Conservation (phyloP, 2,329 filamentous ascomycete genomes). For the Dothideomycetes sp. region DNA sequence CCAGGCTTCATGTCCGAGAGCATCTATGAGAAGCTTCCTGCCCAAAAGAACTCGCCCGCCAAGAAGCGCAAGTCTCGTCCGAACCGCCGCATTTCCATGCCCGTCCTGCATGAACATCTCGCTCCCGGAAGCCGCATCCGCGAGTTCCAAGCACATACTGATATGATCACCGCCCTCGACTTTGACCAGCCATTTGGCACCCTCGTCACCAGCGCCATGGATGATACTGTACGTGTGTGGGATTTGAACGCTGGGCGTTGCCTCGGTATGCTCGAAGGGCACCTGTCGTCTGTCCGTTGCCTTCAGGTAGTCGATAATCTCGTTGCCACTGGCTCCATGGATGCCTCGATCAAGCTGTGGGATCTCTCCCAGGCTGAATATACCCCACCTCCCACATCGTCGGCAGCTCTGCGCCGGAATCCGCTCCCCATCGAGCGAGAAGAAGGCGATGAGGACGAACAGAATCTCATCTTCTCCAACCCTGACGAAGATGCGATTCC, state of each 20-base stretch:
- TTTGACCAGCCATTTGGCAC: conserved; percentile 97
- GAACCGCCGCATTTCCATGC: conserved; percentile 72
- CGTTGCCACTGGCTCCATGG: conserved; percentile 85
- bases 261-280: conserved; percentile 83
- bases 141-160: conserved; percentile 78
- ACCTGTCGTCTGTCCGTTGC: conserved; percentile 84
- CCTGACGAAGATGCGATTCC: conserved; percentile 9
- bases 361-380: conserved; percentile 84
- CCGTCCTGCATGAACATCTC: conserved; percentile 90
- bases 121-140: conserved; percentile 80
- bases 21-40: conserved; percentile 84
- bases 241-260: conserved; percentile 89
- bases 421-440: conserved; percentile 28
- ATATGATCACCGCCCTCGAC: conserved; percentile 80
- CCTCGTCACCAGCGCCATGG: conserved; percentile 81
- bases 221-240: conserved; percentile 93
- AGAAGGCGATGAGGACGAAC: conserved; percentile 39
- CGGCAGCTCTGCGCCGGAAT: conserved; percentile 26
- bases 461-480: conserved; percentile 10
- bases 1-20: conserved; percentile 86
- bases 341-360: conserved; percentile 91
- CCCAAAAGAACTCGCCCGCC: conserved; percentile 36
- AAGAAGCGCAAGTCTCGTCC: conserved; percentile 42
- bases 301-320: conserved; percentile 94
- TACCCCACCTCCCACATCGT: conserved; percentile 47